Conservation (phyloP, 2,329 filamentous ascomycete species). For the Penicillium palitans region DNA sequence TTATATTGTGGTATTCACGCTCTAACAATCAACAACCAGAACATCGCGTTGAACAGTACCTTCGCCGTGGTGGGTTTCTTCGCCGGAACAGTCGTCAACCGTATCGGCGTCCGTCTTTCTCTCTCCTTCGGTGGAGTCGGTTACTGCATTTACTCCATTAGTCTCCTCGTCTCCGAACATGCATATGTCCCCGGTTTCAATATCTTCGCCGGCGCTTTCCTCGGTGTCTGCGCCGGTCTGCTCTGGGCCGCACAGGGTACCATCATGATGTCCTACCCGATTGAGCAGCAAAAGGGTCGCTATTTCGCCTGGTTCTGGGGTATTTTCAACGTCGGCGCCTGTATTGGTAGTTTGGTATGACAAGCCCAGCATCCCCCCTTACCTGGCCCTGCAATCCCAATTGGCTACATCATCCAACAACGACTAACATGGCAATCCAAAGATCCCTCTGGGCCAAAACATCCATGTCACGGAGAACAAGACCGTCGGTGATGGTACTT, state of each 20-base stretch:
- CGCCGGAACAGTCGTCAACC: conserved; percentile 51
- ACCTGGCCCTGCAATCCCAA: not conserved
- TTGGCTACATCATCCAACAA: not conserved
- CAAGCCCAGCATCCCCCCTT: not conserved
- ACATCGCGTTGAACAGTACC: conserved; percentile 68
- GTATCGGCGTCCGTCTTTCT: conserved; percentile 43
- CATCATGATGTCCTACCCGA: conserved; percentile 74
- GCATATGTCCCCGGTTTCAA: conserved; percentile 49
- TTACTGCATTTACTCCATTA: conserved; percentile 46
- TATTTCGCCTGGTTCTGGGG: conserved; percentile 92
- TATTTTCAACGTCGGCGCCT: conserved; percentile 87
- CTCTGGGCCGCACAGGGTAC: conserved; percentile 52
- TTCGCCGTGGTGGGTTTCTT: conserved; percentile 65
- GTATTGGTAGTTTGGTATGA: conserved; percentile 71
- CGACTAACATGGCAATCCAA: not conserved
- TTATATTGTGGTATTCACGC: too few relatives aligned
- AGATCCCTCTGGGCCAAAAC: conserved; percentile 47
- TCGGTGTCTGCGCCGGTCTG: conserved; percentile 50
- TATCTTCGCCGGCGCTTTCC: conserved; percentile 49
- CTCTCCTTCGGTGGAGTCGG: conserved; percentile 45
- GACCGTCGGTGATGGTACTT: conserved; percentile 67
- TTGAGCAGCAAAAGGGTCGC: conserved; percentile 74
- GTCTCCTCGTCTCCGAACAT: conserved; percentile 43
- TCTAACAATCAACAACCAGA: conserved; percentile 31
- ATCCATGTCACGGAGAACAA: conserved; percentile 38